A percentile compares a stretch with the other conserved stretches of the same genome.
Evolutionary conservation across 768 basidiomycete species (phyloP).

Genomic region (Kwoniella sp.): DNA sequence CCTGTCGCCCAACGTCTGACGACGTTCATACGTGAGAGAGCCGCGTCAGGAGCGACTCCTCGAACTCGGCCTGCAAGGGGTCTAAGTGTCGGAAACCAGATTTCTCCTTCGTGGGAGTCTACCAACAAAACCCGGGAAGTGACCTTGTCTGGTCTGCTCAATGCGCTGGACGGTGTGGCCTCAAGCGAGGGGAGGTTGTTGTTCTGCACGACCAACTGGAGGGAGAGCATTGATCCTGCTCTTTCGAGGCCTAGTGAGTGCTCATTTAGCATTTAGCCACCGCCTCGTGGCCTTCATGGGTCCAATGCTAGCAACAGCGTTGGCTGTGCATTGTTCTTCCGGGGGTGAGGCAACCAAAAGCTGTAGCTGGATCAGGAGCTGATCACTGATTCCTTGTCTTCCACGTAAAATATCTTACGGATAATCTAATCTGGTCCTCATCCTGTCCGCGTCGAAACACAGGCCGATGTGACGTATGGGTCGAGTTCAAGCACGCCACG

Average conservation of each 20-base stretch:
- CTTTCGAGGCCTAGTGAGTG: slow-evolving; percentile 13
- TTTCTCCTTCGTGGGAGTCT: too few relatives aligned
- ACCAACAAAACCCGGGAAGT: background rate
- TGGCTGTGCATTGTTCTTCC: background rate
- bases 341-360: background rate
- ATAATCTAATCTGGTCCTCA: too few relatives aligned
- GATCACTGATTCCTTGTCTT: too few relatives aligned
- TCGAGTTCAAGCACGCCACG: slow-evolving; percentile 81
- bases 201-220: slow-evolving; percentile 17
- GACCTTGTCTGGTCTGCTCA: slow-evolving; percentile 17
- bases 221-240: slow-evolving; percentile 8
- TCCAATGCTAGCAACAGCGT: background rate
- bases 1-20: too few relatives aligned
- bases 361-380: background rate
- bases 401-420: too few relatives aligned
- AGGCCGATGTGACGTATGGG: slow-evolving; percentile 75
- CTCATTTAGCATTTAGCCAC: background rate
- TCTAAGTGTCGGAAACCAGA: too few relatives aligned
- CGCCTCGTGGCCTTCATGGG: background rate
- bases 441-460: too few relatives aligned
- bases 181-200: slow-evolving; percentile 14
- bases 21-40: too few relatives aligned
- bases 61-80: too few relatives aligned
- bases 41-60: too few relatives aligned
- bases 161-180: slow-evolving; percentile 22